These are phyloP conservation scores for Aegle marmelos DNA, from an alignment of 345 rosid species.

Conservation along the genomic window DNA sequence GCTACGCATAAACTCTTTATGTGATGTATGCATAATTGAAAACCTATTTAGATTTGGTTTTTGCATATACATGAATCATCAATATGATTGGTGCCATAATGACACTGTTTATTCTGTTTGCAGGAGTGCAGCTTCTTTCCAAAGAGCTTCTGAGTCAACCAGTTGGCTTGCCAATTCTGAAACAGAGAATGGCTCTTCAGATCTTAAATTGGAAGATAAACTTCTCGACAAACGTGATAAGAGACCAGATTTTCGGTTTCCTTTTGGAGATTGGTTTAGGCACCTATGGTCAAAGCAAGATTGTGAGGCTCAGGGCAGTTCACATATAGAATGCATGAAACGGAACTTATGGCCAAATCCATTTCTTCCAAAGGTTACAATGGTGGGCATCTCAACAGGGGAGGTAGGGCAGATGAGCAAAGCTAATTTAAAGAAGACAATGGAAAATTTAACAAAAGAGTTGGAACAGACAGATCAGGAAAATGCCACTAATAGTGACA, in stretches of 20 bases:
- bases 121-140: slow-evolving; percentile 78
- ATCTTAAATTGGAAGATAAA: slow-evolving; percentile 35
- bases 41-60: not conserved
- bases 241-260: slow-evolving; percentile 48
- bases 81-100: not conserved
- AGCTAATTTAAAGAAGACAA: slow-evolving; percentile 74
- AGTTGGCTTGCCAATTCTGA: slow-evolving; percentile 32
- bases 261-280: slow-evolving; percentile 64
- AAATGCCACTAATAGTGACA: slow-evolving; percentile 25
- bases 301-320: slow-evolving; percentile 19
- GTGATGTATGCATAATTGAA: not conserved
- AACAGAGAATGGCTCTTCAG: slow-evolving; percentile 31
- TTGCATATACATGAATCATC: not conserved
- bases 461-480: slow-evolving; percentile 69
- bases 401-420: slow-evolving; percentile 79
- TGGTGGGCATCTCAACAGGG: slow-evolving; percentile 92
- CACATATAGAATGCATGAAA: slow-evolving; percentile 29
- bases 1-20: not conserved
- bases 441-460: slow-evolving; percentile 72
- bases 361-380: slow-evolving; percentile 93
- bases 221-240: slow-evolving; percentile 20
- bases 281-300: slow-evolving; percentile 45
- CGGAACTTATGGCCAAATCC: slow-evolving; percentile 51
- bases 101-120: slow-evolving; percentile 7
- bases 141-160: slow-evolving; percentile 52